phyloP scores from a whole-genome alignment of 495 filamentous ascomycete genomes.

The Letharia columbiana region DNA sequence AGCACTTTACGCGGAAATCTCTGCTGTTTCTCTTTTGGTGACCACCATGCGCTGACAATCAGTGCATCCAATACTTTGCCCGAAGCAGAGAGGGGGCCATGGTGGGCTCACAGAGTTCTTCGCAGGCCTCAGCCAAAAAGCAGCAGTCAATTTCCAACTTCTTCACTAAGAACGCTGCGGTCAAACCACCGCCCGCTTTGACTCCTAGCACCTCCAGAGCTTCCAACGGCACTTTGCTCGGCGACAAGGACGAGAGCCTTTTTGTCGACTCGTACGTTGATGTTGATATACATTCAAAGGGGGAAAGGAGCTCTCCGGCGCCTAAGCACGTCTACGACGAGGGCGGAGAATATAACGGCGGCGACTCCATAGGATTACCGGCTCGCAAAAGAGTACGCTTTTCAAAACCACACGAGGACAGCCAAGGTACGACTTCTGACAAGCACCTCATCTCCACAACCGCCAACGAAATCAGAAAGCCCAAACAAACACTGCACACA shows the following conservation, averaged over 20 bases:
- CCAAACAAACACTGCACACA: constrained; percentile 31
- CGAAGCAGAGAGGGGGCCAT: background rate
- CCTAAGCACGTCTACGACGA: constrained; percentile 17
- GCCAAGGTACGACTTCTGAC: constrained; percentile 1
- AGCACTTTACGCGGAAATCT: constrained; percentile 7
- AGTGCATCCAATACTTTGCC: background rate
- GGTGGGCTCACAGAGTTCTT: constrained; percentile 28
- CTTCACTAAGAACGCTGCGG: constrained; percentile 60
- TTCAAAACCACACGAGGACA: constrained; percentile 13
- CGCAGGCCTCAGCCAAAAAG: constrained; percentile 46
- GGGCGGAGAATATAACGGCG: background rate
- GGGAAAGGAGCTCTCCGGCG: constrained; percentile 8
- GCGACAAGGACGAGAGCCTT: constrained; percentile 16
- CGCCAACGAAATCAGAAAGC: constrained; percentile 24
- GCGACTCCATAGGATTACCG: background rate
- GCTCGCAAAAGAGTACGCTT: constrained; percentile 16
- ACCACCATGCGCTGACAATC: background rate
- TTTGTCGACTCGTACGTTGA: constrained; percentile 19
- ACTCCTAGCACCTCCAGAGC: constrained; percentile 1
- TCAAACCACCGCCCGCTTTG: constrained; percentile 12
- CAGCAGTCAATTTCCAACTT: constrained; percentile 83
- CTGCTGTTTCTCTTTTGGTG: background rate
- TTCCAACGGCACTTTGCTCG: background rate
- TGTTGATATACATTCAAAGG: background rate
- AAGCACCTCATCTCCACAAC: constrained; percentile 12